Evolutionary conservation across 2,329 filamentous ascomycete genomes (phyloP), one percentile per base, ranked within the genome.

Genomic region (Saccharata proteae): DNA sequence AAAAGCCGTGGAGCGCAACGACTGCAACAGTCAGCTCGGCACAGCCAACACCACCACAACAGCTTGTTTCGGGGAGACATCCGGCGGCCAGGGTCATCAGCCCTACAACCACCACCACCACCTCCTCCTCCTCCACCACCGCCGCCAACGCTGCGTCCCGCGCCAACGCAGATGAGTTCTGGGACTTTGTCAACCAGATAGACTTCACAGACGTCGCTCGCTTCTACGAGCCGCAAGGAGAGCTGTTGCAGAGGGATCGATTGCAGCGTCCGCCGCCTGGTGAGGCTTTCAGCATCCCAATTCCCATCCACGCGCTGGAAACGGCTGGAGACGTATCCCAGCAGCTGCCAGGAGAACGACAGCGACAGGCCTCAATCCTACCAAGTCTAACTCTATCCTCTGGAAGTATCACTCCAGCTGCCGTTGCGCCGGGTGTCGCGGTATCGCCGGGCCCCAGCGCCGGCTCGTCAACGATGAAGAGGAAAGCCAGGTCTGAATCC

Each of bases 151-250:
- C 22, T 14, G 22, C 29, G 14, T 23, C 12, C n/a, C 6, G 21
- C n/a, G 29, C 21, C 21, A 25, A 15, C 29, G n/a, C 22, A n/a
- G 24, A 26, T 11, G 26, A 34, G 32, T 34, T 43, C 26, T 58
- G 55, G 54, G 54, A 57, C 40, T 61, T 55, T 57, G 47, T 51
- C 18, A 45, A 43, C 24, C 40, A 52, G 6, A 40, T 53, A 29
- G 51, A 54, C 36, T 51, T 52, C 24, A 37, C 48, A 14, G 47
- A 47, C 24, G 49, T 54, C 26, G 39, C 44, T 4, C 43, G 45
- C 17, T 49, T 55, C 31, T 61, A 58, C 50, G 59, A 64, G 36
- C 59, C 58, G 4, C 59, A 62, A 42, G 61, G 59, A 25, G 59
- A 63, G 42, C 49, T 62, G n/a, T 11, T n/a, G n/a, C 51, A 54